Evolutionary conservation across 2,329 filamentous ascomycete genomes (phyloP).

Genomic region (Exophiala mesophila): DNA sequence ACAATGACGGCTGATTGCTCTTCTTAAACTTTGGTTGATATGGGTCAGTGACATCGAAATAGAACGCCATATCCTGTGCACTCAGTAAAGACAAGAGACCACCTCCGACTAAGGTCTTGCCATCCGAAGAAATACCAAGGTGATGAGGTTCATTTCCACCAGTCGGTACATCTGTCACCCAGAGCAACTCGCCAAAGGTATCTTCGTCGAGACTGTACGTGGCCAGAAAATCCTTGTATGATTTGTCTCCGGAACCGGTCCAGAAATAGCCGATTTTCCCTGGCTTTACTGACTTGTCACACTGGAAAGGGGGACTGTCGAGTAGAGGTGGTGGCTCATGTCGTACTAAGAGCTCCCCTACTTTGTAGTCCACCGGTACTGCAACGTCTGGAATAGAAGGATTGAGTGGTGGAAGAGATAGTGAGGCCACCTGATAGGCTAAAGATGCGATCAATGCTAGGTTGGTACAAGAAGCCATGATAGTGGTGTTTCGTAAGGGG

Average conservation of each 20-base stretch:
- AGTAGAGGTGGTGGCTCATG: conserved; percentile 57
- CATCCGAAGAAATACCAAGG: conserved; percentile 50
- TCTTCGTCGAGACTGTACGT: conserved; percentile 58
- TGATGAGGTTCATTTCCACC: conserved; percentile 60
- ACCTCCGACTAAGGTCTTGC: conserved; percentile 55
- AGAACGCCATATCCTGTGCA: conserved; percentile 57
- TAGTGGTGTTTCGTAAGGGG: no score
- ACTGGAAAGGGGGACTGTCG: conserved; percentile 49
- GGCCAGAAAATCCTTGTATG: conserved; percentile 56
- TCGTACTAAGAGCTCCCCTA: conserved; percentile 54
- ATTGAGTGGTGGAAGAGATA: conserved; percentile 50
- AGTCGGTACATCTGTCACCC: conserved; percentile 54
- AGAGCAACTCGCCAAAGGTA: conserved; percentile 57
- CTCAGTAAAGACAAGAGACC: conserved; percentile 56
- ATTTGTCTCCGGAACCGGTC: conserved; percentile 57
- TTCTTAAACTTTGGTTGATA: conserved; percentile 57
- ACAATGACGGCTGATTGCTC: conserved; percentile 55
- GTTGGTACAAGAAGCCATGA: neutral
- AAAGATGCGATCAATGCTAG: neutral
- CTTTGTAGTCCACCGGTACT: conserved; percentile 48
- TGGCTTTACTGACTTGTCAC: conserved; percentile 51
- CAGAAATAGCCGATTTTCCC: conserved; percentile 65
- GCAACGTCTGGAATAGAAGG: conserved; percentile 57
- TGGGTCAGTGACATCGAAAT: conserved; percentile 56
- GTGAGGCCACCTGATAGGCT: neutral